phyloP scores from a whole-genome alignment of 1,139 yeast species.

The Saccharomyces pastorianus region DNA sequence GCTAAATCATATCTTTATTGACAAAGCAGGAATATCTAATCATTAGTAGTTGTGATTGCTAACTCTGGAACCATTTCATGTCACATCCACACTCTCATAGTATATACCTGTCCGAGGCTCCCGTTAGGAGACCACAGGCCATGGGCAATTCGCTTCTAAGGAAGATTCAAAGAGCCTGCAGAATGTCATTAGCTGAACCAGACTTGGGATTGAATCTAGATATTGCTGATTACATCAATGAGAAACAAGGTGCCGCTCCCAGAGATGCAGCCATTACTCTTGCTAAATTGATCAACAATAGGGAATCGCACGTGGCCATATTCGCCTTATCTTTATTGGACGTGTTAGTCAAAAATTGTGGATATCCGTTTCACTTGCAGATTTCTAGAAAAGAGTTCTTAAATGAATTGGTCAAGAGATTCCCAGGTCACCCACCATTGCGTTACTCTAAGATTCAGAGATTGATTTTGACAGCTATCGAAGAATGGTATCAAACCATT shows the following conservation, averaged over 20 bases:
- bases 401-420: conserved; percentile 81
- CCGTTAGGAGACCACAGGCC: conserved; percentile 18
- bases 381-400: conserved; percentile 88
- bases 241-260: conserved; percentile 81
- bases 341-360: conserved; percentile 90
- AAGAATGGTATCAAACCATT: conserved; percentile 93
- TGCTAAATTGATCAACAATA: conserved; percentile 69
- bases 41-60: background rate
- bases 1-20: background rate
- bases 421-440: conserved; percentile 88
- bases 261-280: conserved; percentile 87
- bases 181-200: conserved; percentile 75
- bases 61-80: background rate
- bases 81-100: conserved; percentile 11
- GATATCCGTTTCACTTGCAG: conserved; percentile 91
- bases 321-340: conserved; percentile 56
- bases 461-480: conserved; percentile 76
- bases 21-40: background rate
- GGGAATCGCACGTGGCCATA: conserved; percentile 65
- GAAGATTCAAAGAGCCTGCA: conserved; percentile 75
- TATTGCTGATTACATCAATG: conserved; percentile 85
- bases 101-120: conserved; percentile 21
- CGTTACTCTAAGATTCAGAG: conserved; percentile 74
- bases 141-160: conserved; percentile 38
- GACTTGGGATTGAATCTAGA: conserved; percentile 79